A percentile compares a stretch with the other conserved stretches of the same genome.
phyloP scores from a whole-genome alignment of 192 early-diverging fungal species.

The Funneliformis geosporum region DNA sequence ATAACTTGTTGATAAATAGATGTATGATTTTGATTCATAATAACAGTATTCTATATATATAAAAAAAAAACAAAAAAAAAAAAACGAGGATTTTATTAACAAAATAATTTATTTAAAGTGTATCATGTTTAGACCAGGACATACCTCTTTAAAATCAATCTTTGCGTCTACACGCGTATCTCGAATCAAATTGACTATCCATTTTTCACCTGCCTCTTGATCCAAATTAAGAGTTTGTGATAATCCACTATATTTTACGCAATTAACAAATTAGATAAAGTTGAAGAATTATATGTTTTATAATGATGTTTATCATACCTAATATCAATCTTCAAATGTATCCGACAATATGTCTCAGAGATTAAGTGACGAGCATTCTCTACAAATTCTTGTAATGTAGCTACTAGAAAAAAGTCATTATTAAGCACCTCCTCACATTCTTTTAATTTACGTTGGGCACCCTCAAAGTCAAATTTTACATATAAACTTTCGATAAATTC shows the following conservation, averaged over 20 bases:
- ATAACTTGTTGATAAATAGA: conserved; percentile 96
- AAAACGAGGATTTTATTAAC: neutral
- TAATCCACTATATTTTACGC: conserved; percentile 54
- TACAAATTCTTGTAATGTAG: conserved; percentile 89
- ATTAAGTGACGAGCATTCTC: conserved; percentile 93
- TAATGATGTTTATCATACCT: conserved; percentile 31
- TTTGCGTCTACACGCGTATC: conserved; percentile 96
- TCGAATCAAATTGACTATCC: conserved; percentile 96
- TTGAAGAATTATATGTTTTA: neutral
- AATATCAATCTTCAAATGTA: conserved; percentile 96
- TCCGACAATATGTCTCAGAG: conserved; percentile 96
- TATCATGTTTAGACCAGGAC: neutral
- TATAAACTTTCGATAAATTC: conserved; percentile 93
- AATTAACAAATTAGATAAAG: neutral
- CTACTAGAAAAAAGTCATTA: conserved; percentile 90
- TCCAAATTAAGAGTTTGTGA: conserved; percentile 82
- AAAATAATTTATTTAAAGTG: neutral
- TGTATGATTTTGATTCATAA: conserved; percentile 86
- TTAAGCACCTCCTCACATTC: conserved; percentile 86
- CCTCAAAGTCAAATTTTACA: conserved; percentile 93
- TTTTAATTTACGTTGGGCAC: conserved; percentile 81
- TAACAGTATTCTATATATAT: conserved; percentile 77
- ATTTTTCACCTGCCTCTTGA: conserved; percentile 92
- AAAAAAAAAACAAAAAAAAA: too few species aligned
- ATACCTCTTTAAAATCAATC: conserved; percentile 87